phyloP scores from a whole-genome alignment of 352 stramenopile species.

The Phytopythium mirpurense region DNA sequence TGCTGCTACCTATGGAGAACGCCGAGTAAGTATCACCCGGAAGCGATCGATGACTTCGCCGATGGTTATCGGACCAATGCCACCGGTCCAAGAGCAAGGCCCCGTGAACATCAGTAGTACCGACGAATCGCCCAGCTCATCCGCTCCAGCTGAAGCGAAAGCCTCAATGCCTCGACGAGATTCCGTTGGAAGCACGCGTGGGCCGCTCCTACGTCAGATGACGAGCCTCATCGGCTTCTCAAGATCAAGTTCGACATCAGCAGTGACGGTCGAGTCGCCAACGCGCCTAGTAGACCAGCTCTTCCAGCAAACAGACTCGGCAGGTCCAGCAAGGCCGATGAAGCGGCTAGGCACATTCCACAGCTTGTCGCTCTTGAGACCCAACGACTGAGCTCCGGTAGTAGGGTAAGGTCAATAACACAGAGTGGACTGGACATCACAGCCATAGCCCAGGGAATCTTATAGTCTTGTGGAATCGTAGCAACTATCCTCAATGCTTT shows the following conservation, averaged over 20 bases:
- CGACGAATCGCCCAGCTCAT: background rate
- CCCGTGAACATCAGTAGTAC: too few species aligned
- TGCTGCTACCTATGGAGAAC: background rate
- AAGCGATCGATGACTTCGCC: background rate
- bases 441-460: too few species aligned
- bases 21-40: background rate
- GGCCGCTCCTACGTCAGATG: slow-evolving; percentile 5
- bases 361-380: background rate
- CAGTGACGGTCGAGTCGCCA: background rate
- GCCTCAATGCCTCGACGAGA: background rate
- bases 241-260: background rate
- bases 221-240: slow-evolving; percentile 4
- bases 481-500: too few species aligned
- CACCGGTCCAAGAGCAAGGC: background rate
- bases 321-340: background rate
- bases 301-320: background rate
- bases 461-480: too few species aligned
- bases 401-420: too few species aligned
- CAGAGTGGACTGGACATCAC: too few species aligned
- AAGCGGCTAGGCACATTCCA: background rate
- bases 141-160: background rate
- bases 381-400: background rate
- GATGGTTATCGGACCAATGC: background rate
- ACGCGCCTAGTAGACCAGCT: slow-evolving; percentile 4
- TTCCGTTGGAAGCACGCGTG: background rate